Conservation (phyloP, 495 filamentous ascomycete species). For the Hypoxylon lenormandii region DNA sequence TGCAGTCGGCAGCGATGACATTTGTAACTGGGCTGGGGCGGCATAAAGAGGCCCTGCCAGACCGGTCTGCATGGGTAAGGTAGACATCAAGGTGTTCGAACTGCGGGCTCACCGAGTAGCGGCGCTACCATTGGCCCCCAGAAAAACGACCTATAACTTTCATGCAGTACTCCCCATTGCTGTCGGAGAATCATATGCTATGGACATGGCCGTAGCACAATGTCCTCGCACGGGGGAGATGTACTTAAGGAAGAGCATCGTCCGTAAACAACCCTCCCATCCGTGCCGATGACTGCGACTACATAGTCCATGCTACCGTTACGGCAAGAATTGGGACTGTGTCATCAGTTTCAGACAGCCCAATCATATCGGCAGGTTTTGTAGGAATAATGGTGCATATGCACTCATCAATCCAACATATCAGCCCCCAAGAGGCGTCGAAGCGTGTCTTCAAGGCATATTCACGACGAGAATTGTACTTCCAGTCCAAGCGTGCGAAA, state of each 20-base stretch:
- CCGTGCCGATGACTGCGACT: background rate
- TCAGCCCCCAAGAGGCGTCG: background rate
- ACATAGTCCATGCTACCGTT: background rate
- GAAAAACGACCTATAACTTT: constrained; percentile 18
- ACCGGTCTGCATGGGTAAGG: constrained; percentile 13
- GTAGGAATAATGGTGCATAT: constrained; percentile 1
- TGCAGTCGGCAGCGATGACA: background rate
- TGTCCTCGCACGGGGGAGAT: background rate
- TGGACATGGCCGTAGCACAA: constrained; percentile 1
- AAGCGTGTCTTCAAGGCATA: constrained; percentile 2
- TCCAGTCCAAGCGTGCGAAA: constrained; percentile 85
- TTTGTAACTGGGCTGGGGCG: constrained; percentile 8
- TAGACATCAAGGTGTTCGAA: constrained; percentile 28
- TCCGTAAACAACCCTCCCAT: no score
- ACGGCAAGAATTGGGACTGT: constrained; percentile 7
- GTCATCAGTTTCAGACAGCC: constrained; percentile 6
- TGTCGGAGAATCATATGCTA: background rate
- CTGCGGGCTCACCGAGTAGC: constrained; percentile 17
- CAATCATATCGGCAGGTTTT: constrained; percentile 10
- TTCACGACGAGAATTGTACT: constrained; percentile 89
- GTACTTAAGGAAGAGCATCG: constrained; percentile 1
- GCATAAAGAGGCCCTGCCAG: background rate
- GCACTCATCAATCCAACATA: background rate
- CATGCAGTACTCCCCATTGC: background rate
- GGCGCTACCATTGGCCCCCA: constrained; percentile 9